phyloP scores from a whole-genome alignment of 176 grass and related monocot species.

The Lolium perenne region DNA sequence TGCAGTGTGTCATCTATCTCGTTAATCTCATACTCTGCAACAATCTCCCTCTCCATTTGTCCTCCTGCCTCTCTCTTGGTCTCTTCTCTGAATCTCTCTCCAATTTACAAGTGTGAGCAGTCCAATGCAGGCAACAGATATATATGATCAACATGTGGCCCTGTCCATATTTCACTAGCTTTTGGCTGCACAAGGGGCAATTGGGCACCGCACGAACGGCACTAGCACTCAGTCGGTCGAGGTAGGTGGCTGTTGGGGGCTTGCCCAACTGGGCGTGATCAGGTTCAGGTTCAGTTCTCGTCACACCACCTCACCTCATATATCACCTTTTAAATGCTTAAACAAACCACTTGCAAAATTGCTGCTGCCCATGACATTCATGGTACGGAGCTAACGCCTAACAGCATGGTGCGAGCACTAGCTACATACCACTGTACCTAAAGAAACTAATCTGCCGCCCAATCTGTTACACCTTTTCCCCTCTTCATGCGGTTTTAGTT shows the following conservation, averaged over 20 bases:
- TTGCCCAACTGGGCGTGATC: slow-evolving; percentile 36
- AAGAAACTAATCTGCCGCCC: slow-evolving; percentile 25
- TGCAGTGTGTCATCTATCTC: slow-evolving; percentile 64
- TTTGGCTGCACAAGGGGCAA: slow-evolving; percentile 24
- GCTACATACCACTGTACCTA: background rate
- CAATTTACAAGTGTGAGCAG: slow-evolving; percentile 13
- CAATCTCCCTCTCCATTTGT: slow-evolving; percentile 53
- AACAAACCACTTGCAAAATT: slow-evolving; percentile 34
- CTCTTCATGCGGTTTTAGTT: slow-evolving; percentile 32
- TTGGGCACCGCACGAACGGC: slow-evolving; percentile 49
- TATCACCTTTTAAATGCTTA: background rate
- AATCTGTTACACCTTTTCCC: slow-evolving; percentile 10
- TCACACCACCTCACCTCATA: slow-evolving; percentile 38
- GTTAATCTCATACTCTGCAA: slow-evolving; percentile 73
- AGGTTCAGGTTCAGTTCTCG: slow-evolving; percentile 26
- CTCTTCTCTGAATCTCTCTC: background rate
- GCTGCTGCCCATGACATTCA: background rate
- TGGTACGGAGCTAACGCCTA: background rate
- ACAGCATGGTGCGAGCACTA: slow-evolving; percentile 39
- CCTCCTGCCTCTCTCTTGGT: no score
- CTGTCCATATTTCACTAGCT: background rate
- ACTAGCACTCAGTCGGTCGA: slow-evolving; percentile 41
- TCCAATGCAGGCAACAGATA: slow-evolving; percentile 28
- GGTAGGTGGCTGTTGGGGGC: slow-evolving; percentile 54
- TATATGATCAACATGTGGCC: background rate